Base-by-base conservation (phyloP, 2,329 filamentous ascomycete species). In the Aspergillus cejpii region DNA sequence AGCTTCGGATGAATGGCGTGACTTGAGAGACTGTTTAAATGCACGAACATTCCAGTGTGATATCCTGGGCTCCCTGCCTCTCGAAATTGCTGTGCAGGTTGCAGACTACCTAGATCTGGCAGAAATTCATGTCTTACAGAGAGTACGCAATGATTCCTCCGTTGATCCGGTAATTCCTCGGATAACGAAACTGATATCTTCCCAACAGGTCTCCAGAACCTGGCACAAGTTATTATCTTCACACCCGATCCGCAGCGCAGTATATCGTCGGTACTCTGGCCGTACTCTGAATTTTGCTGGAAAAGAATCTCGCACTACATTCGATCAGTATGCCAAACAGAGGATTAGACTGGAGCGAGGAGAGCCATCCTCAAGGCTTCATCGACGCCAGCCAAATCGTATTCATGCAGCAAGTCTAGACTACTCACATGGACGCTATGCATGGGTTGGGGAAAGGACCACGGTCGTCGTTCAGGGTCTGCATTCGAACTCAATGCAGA, bases 171-270 rank as follows among this genome's bases (percentile, higher is more conserved):
- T 39, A 6, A 11, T 20, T 14, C 3, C 10, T 12, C 3, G 12
- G 21, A 26, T 27, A 15, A 15, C 12, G 10, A 24, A 27, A 37
- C 37, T 44, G 14, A 36, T 14, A 17, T 28, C 15, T 14, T 23
- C n/a, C 37, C 20, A 11, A 29, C 38, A 66, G 63, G 64, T 68
- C 38, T 67, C 63, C 10, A 61, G 47, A 48, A 51, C 50, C 44
- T 68, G 66, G 66, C 44, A 52, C 10, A 37, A 47, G 19, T 17
- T 66, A 11, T 47, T 67, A 10, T 62, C 61, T n/a, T 62, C 59
- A 0, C 41, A 48, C 6, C 14, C 41, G 2, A 48, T 60, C 23
- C 57, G 55, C 33, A 37, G 42, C 24, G 34, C 48, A 24, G 44
- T 54, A 14, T 46, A 57, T 24, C 50, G 39, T 6, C 45, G 44